These are phyloP conservation scores for Backusella sp. DNA, from an alignment of 192 early-diverging fungal species.

Conservation along the genomic window DNA sequence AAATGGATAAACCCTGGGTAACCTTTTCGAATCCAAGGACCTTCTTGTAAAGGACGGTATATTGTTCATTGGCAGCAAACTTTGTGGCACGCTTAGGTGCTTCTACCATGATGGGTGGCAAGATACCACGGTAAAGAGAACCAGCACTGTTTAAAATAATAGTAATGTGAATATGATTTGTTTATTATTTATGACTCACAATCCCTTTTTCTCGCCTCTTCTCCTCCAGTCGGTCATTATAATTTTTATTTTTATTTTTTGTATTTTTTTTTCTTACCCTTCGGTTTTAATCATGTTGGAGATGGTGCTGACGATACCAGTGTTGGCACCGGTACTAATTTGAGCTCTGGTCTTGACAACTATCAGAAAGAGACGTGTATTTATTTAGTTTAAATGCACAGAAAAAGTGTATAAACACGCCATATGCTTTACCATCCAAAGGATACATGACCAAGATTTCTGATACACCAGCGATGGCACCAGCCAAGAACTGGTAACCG, in stretches of 20 bases:
- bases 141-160: conserved; percentile 16
- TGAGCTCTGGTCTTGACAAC: conserved; percentile 96
- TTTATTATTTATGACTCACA: conserved; percentile 2
- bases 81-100: conserved; percentile 98
- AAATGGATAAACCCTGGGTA: conserved; percentile 72
- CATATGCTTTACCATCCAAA: conserved; percentile 55
- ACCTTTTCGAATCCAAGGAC: conserved; percentile 73
- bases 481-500: conserved; percentile 75
- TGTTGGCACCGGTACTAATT: conserved; percentile 47
- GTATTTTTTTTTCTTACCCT: conserved; percentile 23
- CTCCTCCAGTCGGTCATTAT: neutral
- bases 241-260: neutral
- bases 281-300: conserved; percentile 33
- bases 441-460: conserved; percentile 97
- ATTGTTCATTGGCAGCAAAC: conserved; percentile 94
- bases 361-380: neutral
- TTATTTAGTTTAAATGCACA: neutral
- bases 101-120: conserved; percentile 94
- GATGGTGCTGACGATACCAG: conserved; percentile 26
- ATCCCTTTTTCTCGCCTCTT: neutral
- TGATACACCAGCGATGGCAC: conserved; percentile 80
- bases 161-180: neutral
- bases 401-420: neutral
- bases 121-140: conserved; percentile 87
- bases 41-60: conserved; percentile 63